These are phyloP conservation scores for Rubroboletus pulcherrimus DNA, from an alignment of 768 basidiomycete species.

Conservation along the genomic window DNA sequence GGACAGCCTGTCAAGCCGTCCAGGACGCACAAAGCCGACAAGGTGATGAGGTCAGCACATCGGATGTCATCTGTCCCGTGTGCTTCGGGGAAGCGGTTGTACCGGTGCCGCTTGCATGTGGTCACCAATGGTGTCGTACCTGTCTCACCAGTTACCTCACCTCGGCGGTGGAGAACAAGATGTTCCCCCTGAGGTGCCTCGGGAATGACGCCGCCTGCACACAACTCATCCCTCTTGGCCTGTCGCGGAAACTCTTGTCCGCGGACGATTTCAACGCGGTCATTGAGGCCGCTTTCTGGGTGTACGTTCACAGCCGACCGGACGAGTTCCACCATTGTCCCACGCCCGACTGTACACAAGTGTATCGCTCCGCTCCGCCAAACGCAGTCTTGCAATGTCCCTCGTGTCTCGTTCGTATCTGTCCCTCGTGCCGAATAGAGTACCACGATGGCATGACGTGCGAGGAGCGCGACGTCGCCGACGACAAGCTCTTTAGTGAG, in stretches of 20 bases:
- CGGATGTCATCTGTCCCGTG: conserved; percentile 52
- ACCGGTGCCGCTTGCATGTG: conserved; percentile 55
- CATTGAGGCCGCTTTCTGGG: conserved; percentile 55
- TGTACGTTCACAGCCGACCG: conserved; percentile 55
- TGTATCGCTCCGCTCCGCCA: conserved; percentile 56
- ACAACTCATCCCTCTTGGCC: conserved; percentile 49
- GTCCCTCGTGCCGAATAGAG: conserved; percentile 55
- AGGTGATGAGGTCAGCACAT: conserved; percentile 25
- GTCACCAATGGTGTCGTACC: conserved; percentile 63
- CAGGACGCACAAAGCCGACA: conserved; percentile 34
- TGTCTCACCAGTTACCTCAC: conserved; percentile 60
- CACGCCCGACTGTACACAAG: conserved; percentile 71
- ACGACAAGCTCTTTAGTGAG: conserved; percentile 54
- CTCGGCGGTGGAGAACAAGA: conserved; percentile 51
- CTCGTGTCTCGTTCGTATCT: conserved; percentile 67
- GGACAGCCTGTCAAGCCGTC: conserved; percentile 38
- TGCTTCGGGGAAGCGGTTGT: conserved; percentile 57
- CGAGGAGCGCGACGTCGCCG: conserved; percentile 48
- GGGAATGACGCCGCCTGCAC: conserved; percentile 60
- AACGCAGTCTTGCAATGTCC: conserved; percentile 63
- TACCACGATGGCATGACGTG: conserved; percentile 69
- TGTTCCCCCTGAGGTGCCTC: conserved; percentile 72
- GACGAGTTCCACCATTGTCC: conserved; percentile 73
- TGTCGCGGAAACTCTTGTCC: conserved; percentile 49
- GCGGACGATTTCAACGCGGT: conserved; percentile 52